Evolutionary conservation across 345 rosid genomes (phyloP).

Genomic region (Chamaenerion angustifolium): DNA sequence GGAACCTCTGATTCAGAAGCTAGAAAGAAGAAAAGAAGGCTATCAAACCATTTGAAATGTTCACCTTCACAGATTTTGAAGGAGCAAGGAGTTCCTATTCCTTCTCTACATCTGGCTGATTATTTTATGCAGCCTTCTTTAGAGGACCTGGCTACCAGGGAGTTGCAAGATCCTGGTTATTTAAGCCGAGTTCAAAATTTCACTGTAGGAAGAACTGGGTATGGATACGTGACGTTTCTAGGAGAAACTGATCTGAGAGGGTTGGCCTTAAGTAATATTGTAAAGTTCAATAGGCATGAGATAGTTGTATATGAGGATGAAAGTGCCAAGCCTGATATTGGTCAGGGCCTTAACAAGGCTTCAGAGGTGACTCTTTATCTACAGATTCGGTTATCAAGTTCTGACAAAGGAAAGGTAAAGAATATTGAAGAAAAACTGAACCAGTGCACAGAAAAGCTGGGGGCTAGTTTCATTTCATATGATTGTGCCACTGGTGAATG

Average conservation of each 20-base stretch:
- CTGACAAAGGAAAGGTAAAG: conserved; percentile 15
- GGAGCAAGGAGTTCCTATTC: conserved; percentile 32
- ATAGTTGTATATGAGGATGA: conserved; percentile 77
- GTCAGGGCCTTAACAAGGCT: conserved; percentile 78
- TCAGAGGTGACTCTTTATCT: conserved; percentile 70
- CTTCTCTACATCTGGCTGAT: conserved; percentile 33
- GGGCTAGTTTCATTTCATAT: conserved; percentile 63
- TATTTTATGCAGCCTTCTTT: conserved; percentile 59
- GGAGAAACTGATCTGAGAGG: conserved; percentile 75
- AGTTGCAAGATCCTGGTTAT: conserved; percentile 48
- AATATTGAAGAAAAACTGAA: conserved; percentile 34
- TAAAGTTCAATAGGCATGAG: conserved; percentile 56
- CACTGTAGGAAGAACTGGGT: conserved; percentile 61
- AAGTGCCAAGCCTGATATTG: conserved; percentile 51
- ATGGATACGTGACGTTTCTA: conserved; percentile 54
- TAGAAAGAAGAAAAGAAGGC: conserved; percentile 38
- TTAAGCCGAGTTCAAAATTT: conserved; percentile 61
- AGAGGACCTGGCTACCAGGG: conserved; percentile 38
- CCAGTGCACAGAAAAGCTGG: conserved; percentile 45
- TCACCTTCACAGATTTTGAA: background rate
- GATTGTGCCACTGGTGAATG: conserved; percentile 44
- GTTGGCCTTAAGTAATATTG: conserved; percentile 51
- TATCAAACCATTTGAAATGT: conserved; percentile 12
- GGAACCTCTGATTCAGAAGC: conserved; percentile 7
- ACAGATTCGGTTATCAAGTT: conserved; percentile 11